Evolutionary conservation across 2,329 filamentous ascomycete species (phyloP).

Genomic region (Raffaelea arxii): DNA sequence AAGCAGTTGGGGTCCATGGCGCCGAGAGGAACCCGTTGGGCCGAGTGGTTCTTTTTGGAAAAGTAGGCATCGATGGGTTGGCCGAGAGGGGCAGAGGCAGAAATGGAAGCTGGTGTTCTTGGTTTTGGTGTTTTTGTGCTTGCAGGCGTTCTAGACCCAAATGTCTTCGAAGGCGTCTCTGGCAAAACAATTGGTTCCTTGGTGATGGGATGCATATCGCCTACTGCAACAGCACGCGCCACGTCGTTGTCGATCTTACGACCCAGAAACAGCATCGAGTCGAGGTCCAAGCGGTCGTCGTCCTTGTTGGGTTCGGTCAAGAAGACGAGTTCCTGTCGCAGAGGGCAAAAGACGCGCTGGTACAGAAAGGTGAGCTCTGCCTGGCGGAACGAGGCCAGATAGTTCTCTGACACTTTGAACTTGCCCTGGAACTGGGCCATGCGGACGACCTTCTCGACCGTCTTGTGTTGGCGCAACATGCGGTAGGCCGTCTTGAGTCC

Average conservation of each 20-base stretch:
- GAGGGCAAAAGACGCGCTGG: constrained; percentile 87
- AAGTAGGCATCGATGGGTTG: constrained; percentile 50
- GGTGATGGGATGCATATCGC: constrained; percentile 83
- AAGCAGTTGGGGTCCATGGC: constrained; percentile 56
- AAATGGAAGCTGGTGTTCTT: neutral
- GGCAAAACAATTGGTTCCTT: constrained; percentile 52
- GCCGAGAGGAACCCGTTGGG: constrained; percentile 42
- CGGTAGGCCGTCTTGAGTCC: constrained; percentile 91
- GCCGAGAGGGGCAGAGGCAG: constrained; percentile 12
- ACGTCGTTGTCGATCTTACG: constrained; percentile 56
- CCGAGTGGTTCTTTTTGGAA: constrained; percentile 30
- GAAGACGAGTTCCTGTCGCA: constrained; percentile 59
- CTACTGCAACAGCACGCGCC: constrained; percentile 65
- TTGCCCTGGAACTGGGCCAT: constrained; percentile 87
- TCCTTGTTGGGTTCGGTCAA: constrained; percentile 54
- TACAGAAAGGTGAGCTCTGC: constrained; percentile 90
- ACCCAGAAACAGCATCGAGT: constrained; percentile 76
- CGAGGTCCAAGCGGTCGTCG: constrained; percentile 50
- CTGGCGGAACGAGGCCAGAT: constrained; percentile 70
- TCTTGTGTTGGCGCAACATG: constrained; percentile 82
- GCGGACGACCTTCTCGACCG: constrained; percentile 69
- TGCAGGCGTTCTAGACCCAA: too few species aligned
- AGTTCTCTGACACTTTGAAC: constrained; percentile 68
- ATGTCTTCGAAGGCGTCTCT: constrained; percentile 11
- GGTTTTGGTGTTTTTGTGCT: too few species aligned